phyloP scores from a whole-genome alignment of 1,139 yeast species.

The Zygoascus sp. region DNA sequence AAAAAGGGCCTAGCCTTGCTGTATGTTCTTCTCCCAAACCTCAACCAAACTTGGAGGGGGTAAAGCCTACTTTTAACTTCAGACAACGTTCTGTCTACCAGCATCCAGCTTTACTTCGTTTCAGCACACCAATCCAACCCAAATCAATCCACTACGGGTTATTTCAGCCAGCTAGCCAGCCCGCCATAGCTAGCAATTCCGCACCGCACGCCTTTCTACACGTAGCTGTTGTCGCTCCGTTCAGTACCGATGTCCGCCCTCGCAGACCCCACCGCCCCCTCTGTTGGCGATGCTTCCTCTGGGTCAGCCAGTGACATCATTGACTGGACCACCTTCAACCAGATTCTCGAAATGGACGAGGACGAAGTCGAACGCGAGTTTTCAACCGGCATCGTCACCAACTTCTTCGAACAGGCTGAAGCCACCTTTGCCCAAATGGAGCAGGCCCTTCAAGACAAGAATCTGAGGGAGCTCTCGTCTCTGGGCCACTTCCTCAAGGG shows the following conservation, averaged over 20 bases:
- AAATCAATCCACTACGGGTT: too few species aligned
- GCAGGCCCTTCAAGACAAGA: constrained; percentile 43
- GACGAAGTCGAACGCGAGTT: constrained; percentile 82
- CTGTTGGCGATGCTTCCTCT: background rate
- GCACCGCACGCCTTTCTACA: too few species aligned
- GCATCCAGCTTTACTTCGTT: too few species aligned
- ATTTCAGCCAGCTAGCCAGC: too few species aligned
- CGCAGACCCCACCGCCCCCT: background rate
- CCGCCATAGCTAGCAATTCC: too few species aligned
- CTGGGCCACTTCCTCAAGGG: constrained; percentile 94
- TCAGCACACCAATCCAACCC: too few species aligned
- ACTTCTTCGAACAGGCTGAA: constrained; percentile 84
- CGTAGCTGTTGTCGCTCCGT: too few species aligned
- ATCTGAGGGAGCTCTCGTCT: constrained; percentile 60
- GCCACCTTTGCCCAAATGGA: constrained; percentile 75
- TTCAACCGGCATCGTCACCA: constrained; percentile 67
- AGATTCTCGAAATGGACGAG: constrained; percentile 88
- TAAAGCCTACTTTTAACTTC: too few species aligned
- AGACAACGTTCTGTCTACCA: too few species aligned
- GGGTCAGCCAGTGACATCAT: constrained; percentile 42
- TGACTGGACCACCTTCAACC: constrained; percentile 86
- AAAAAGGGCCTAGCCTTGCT: too few species aligned
- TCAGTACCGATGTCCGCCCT: constrained; percentile 7
- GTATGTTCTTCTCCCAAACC: too few species aligned
- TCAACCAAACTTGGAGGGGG: too few species aligned